Evolutionary conservation across 2,329 filamentous ascomycete species (phyloP), one percentile per base, ranked within the genome.

Genomic region (Fusarium veterinarium): DNA sequence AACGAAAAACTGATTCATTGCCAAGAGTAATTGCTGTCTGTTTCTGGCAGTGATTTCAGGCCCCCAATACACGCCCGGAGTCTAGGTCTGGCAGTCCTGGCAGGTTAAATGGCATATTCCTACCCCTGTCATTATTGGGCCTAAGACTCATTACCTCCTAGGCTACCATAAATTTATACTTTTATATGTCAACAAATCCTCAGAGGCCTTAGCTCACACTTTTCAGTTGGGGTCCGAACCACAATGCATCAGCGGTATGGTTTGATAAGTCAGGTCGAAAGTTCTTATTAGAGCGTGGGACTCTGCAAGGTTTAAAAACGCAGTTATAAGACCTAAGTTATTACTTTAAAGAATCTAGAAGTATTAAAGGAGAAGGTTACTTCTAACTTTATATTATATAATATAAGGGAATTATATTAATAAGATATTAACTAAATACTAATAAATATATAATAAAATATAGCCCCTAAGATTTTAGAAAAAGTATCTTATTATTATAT

Each of bases 41-140:
- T 10, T 3, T 23, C 14, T 2, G 11, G 16, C 1, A 7, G 31
- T 19, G 1, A 25, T 2, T 51, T 14, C 3, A 3, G 33, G 13
- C 33, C 33, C 49, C 49, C 33, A 52, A 38, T 3, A 1, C 2
- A 17, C 19, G 7, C 3, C 6, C 25, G 0, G n/a, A 25, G 48
- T 51, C 30, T 35, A 25, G 48, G 20, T 19, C 48, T 5, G 6
- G 12, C 4, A 10, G 31, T 35, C 48, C 35, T 51, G 48, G 48
- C 48, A 14, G 16, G 48, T 20, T 25, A 35, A 30, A 19, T 25
- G 17, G 31, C 48, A 35, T 25, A 25, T 8, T 4, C 8, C 19
- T 19, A 8, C 16, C 30, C 48, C 48, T 35, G n/a, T 1, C 6
- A 35, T 51, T 8, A 14, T 19, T 51, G n/a, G 4, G 30, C 11